Conservation (phyloP, 2,329 filamentous ascomycete species). For the Cytospora leucostoma region DNA sequence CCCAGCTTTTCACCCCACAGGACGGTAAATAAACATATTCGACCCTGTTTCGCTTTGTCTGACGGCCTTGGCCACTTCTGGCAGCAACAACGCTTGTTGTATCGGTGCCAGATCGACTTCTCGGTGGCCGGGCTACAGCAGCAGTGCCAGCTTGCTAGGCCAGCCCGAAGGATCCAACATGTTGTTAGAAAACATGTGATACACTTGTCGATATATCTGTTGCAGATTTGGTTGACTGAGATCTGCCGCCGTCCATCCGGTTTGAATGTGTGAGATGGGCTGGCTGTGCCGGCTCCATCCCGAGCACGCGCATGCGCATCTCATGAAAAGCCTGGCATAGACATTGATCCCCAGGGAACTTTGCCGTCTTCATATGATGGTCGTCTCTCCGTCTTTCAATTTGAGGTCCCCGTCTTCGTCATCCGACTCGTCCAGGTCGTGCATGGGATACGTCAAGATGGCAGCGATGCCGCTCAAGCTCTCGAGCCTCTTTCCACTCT, state of each 20-base stretch:
- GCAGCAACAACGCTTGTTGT: too few species aligned
- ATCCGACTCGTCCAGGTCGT: slow-evolving; percentile 75
- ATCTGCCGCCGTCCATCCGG: not conserved
- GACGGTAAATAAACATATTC: too few species aligned
- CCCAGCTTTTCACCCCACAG: too few species aligned
- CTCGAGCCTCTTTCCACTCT: slow-evolving; percentile 84
- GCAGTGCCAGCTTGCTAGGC: too few species aligned
- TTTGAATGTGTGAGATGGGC: not conserved
- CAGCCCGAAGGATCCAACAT: too few species aligned
- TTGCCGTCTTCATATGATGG: slow-evolving; percentile 34
- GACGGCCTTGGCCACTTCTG: too few species aligned
- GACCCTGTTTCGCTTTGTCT: too few species aligned
- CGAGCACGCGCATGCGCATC: not conserved
- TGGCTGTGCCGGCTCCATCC: not conserved
- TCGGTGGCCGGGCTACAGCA: too few species aligned
- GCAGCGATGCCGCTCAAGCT: slow-evolving; percentile 86
- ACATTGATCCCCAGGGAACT: not conserved
- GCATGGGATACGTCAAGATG: slow-evolving; percentile 84
- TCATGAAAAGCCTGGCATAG: not conserved
- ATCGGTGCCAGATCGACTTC: too few species aligned
- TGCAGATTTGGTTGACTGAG: too few species aligned
- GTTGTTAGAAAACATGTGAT: too few species aligned
- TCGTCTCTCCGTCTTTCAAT: slow-evolving; percentile 33
- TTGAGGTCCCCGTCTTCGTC: slow-evolving; percentile 43
- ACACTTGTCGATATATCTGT: too few species aligned